Conservation (phyloP, 2,329 filamentous ascomycete species). For the Chaetomium sp. region DNA sequence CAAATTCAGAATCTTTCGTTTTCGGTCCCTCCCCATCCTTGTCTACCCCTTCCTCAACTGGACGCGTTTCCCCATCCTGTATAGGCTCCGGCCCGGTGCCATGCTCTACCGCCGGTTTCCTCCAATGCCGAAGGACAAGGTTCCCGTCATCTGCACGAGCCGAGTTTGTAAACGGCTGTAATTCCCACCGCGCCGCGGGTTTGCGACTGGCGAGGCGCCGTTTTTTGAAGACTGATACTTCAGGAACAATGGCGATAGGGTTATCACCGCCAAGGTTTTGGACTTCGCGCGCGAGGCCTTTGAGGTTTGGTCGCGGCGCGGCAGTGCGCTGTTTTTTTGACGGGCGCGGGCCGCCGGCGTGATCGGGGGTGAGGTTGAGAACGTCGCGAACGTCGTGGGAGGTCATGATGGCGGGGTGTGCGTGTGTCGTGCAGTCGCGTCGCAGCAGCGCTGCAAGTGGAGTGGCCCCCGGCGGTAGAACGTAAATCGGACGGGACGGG, state of each 20-base stretch:
- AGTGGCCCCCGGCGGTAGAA: conserved; percentile 3
- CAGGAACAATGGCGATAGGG: conserved; percentile 60
- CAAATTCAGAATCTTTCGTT: conserved; percentile 59
- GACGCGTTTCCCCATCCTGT: conserved; percentile 27
- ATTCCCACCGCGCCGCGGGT: conserved; percentile 57
- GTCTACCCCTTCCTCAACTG: conserved; percentile 28
- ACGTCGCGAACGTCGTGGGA: conserved; percentile 82
- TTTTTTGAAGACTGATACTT: conserved; percentile 54
- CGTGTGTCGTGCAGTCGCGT: conserved; percentile 11
- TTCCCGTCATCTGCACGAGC: conserved; percentile 59
- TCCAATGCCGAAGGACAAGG: conserved; percentile 72
- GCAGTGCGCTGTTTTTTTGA: conserved; percentile 69
- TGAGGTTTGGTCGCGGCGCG: conserved; percentile 53
- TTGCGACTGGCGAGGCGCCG: conserved; percentile 48
- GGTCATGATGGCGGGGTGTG: conserved; percentile 46
- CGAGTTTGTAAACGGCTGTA: conserved; percentile 67
- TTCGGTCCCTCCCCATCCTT: conserved; percentile 23
- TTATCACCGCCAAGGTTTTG: conserved; percentile 61
- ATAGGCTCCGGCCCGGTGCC: conserved; percentile 31
- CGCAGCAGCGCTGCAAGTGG: conserved; percentile 2
- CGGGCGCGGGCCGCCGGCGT: conserved; percentile 44
- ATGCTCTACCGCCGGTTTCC: conserved; percentile 51
- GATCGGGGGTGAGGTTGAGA: conserved; percentile 67
- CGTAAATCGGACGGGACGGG: no score
- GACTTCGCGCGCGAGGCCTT: conserved; percentile 59